Percentiles rank a stretch among this genome's conserved stretches.
phyloP scores from a whole-genome alignment of 2,329 filamentous ascomycete species.

The Bipolaris sorokiniana region DNA sequence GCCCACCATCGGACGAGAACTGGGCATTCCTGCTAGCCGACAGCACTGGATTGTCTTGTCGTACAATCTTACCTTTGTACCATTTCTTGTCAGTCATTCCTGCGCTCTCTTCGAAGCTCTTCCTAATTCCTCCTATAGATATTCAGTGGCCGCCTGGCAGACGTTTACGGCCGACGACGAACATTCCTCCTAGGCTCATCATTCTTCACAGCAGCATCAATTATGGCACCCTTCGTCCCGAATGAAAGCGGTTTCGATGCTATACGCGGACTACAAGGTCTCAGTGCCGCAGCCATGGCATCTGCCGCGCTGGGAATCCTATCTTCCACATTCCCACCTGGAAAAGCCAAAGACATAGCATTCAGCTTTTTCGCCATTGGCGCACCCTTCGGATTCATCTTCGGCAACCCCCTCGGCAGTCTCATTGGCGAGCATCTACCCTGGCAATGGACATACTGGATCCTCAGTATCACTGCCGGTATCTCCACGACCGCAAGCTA shows the following conservation, averaged over 20 bases:
- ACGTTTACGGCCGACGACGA: slow-evolving; percentile 69
- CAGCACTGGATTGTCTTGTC: slow-evolving; percentile 72
- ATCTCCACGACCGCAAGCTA: slow-evolving; percentile 63
- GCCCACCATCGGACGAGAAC: slow-evolving; percentile 64
- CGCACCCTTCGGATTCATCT: slow-evolving; percentile 67
- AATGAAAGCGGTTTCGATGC: slow-evolving; percentile 73
- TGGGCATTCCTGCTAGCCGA: slow-evolving; percentile 63
- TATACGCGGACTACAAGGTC: slow-evolving; percentile 69
- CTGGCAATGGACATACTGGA: slow-evolving; percentile 55
- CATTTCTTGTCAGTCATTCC: slow-evolving; percentile 57
- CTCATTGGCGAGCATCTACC: slow-evolving; percentile 64
- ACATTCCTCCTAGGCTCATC: slow-evolving; percentile 70
- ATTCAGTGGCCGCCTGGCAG: slow-evolving; percentile 70
- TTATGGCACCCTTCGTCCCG: slow-evolving; percentile 67
- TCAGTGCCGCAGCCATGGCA: slow-evolving; percentile 72
- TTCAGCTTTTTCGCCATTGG: slow-evolving; percentile 63
- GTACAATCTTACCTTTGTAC: slow-evolving; percentile 70
- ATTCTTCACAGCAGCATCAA: slow-evolving; percentile 66
- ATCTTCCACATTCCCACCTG: slow-evolving; percentile 69
- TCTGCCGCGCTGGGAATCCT: slow-evolving; percentile 74
- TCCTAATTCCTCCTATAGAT: slow-evolving; percentile 45
- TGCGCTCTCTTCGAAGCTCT: neutral
- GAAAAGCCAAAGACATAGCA: slow-evolving; percentile 73
- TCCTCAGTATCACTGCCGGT: slow-evolving; percentile 65
- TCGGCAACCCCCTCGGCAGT: slow-evolving; percentile 69